Evolutionary conservation across 257 asterid genomes (phyloP), one percentile per base, ranked within the genome.

Genomic region (Galeopsis tetrahit): DNA sequence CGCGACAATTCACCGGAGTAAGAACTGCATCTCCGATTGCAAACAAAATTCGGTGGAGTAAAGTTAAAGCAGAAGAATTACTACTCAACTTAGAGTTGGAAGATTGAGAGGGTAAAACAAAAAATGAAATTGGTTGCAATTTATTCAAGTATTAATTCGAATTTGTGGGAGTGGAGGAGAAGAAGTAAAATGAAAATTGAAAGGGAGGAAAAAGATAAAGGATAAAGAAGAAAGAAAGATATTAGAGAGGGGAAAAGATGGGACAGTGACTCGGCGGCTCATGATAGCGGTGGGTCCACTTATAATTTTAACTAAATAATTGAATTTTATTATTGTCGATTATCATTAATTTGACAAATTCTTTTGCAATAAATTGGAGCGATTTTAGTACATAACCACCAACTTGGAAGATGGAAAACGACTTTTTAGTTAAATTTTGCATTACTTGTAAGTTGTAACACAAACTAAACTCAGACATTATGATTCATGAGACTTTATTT

Each of bases 201-300:
- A 60, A 64, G 32, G 17, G 7, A 3, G 2, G 31, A 46, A 40
- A 6, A 10, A n/a, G n/a, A n/a, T n/a, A n/a, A n/a, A 11, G 51
- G 34, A 8, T 13, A 7, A 4, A 17, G 6, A 42, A 6, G 10
- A 1, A 31, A 44, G 33, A 13, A 28, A 49, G 51, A 32, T 44
- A 28, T 61, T 49, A 15, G 43, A 15, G 43, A 53, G 58, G 52
- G 28, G 62, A 21, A 32, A 35, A 57, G 42, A 44, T 10, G 79
- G 58, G 77, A 83, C 35, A 11, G 83, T 53, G 88, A 69, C 85
- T 4, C 57, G 60, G 71, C 66, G 82, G 85, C 78, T 80, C 77
- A 82, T 72, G 83, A 83, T 83, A 82, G 85, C 75, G 68, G 80
- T 36, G 82, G 85, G 70, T 11, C 77, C 69, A 1, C 63, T 79